Conservation (phyloP, 768 basidiomycete species). For the Cystoderma amianthinum region DNA sequence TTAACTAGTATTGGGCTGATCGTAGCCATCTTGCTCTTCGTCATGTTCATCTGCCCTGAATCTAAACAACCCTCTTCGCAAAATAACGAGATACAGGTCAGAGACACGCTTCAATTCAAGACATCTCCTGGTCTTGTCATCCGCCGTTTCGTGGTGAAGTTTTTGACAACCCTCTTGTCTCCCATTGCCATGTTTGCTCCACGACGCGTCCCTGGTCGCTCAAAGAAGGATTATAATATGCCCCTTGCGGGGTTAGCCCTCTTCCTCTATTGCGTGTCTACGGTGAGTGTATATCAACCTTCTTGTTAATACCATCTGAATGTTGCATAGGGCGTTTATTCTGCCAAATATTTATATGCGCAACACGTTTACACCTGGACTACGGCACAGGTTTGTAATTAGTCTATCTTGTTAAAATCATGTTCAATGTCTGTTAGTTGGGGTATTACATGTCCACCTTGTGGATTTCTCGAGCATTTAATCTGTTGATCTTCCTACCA, state of each 20-base stretch:
- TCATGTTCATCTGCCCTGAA: constrained; percentile 46
- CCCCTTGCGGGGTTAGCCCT: constrained; percentile 58
- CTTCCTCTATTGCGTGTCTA: constrained; percentile 59
- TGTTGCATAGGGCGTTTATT: constrained; percentile 51
- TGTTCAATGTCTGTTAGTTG: constrained; percentile 27
- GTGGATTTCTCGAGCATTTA: constrained; percentile 56
- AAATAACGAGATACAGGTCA: constrained; percentile 9
- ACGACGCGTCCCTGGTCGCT: constrained; percentile 29
- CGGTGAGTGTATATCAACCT: constrained; percentile 32
- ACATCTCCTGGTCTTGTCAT: constrained; percentile 20
- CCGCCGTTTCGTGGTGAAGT: constrained; percentile 15
- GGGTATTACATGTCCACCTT: constrained; percentile 72
- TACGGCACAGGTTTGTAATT: constrained; percentile 38
- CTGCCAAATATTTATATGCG: constrained; percentile 74
- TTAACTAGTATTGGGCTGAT: constrained; percentile 35
- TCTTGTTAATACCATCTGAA: neutral
- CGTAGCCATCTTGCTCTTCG: constrained; percentile 26
- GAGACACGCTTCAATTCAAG: constrained; percentile 17
- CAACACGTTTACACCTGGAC: constrained; percentile 68
- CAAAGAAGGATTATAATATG: constrained; percentile 66
- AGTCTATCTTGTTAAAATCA: constrained; percentile 2
- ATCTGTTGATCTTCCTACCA: constrained; percentile 63
- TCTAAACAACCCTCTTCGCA: constrained; percentile 29
- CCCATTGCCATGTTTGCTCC: constrained; percentile 72
- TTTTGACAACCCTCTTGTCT: constrained; percentile 41